Evolutionary conservation across 129 eudicot species (phyloP).

Genomic region (Flaveria linearis): DNA sequence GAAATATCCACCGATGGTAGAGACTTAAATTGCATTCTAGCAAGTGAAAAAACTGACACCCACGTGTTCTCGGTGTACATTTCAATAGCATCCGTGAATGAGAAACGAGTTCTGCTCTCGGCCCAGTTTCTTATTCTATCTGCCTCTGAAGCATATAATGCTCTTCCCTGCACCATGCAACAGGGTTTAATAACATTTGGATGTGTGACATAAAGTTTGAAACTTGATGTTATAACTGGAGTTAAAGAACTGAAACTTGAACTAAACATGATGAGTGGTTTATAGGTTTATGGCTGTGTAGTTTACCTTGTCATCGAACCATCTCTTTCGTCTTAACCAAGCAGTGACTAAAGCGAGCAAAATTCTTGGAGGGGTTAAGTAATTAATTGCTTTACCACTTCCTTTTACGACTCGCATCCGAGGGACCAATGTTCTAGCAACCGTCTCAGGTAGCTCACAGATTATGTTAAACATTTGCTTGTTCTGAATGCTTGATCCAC

Average conservation of each 20-base stretch:
- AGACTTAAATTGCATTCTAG: too few species aligned
- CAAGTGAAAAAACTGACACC: conserved; percentile 94
- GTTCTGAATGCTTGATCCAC: conserved; percentile 82
- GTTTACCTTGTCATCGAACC: conserved; percentile 91
- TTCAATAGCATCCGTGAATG: conserved; percentile 92
- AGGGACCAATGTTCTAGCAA: conserved; percentile 94
- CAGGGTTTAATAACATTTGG: neutral
- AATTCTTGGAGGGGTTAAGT: conserved; percentile 89
- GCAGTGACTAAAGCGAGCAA: conserved; percentile 85
- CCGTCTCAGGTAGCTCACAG: conserved; percentile 96
- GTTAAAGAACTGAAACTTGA: neutral
- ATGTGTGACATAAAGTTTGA: conserved; percentile 15
- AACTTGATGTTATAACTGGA: conserved; percentile 13
- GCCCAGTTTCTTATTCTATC: conserved; percentile 94
- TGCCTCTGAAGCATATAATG: conserved; percentile 65
- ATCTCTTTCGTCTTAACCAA: conserved; percentile 77
- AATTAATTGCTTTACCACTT: conserved; percentile 76
- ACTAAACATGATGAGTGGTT: neutral
- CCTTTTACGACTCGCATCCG: conserved; percentile 95
- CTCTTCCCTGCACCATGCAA: conserved; percentile 71
- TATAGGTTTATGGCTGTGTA: neutral
- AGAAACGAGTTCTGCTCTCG: conserved; percentile 76
- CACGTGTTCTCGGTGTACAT: conserved; percentile 91
- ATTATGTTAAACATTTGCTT: conserved; percentile 97
- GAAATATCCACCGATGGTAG: too few species aligned